Evolutionary conservation across 495 filamentous ascomycete species (phyloP), one percentile per base, ranked within the genome.

Genomic region (Pyrenula massariospora): DNA sequence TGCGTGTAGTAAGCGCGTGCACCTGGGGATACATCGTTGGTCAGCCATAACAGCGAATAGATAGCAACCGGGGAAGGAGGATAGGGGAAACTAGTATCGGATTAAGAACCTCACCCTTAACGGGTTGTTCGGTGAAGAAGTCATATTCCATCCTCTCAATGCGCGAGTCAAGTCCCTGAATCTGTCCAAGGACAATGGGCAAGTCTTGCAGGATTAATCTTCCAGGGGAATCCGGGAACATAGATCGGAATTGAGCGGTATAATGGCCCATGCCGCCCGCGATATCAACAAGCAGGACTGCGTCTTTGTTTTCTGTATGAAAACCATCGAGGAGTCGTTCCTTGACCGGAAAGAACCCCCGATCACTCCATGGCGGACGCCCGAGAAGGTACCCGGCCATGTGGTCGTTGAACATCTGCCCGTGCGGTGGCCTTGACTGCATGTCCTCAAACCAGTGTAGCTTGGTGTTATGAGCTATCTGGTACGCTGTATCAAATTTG

Each of bases 1-100:
- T 78, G 73, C 48, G 78, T 66, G 57, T 74, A 71, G 57, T 80
- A 81, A 2, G 71, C 65, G 10, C 69, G 57, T 1, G 79, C 77
- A n/a, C 73, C 77, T 70, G 54, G 47, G 63, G 73, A 61, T 5
- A n/a, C n/a, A n/a, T n/a, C n/a, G n/a, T n/a, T n/a, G n/a, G n/a
- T n/a, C n/a, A n/a, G n/a, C n/a, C n/a, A n/a, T n/a, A n/a, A n/a
- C n/a, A n/a, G n/a, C n/a, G n/a, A n/a, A n/a, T n/a, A n/a, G n/a
- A n/a, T n/a, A n/a, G n/a, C n/a, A n/a, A n/a, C n/a, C n/a, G n/a
- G n/a, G n/a, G n/a, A n/a, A n/a, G n/a, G n/a, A n/a, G n/a, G n/a
- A n/a, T n/a, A n/a, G n/a, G n/a, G n/a, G n/a, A n/a, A n/a, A n/a
- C n/a, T n/a, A n/a, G n/a, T n/a, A 56, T 23, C 53, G 57, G 59